Percentiles rank a stretch among this genome's conserved stretches.
phyloP scores from a whole-genome alignment of 2,329 filamentous ascomycete genomes.

The Penicillium corylophilum region DNA sequence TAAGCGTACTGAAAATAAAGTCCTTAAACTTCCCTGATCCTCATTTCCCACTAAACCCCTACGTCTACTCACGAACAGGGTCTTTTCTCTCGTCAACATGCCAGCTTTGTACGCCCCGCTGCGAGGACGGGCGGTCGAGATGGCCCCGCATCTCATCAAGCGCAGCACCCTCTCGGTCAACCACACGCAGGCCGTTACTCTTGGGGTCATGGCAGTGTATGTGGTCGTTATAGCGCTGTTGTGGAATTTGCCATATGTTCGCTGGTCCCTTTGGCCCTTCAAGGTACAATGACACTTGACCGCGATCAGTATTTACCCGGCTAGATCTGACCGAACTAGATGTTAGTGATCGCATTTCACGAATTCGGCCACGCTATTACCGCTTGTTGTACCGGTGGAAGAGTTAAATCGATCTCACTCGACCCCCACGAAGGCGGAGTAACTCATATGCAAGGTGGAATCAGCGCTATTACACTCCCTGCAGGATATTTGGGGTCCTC shows the following conservation, averaged over 20 bases:
- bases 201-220: constrained; percentile 70
- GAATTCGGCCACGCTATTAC: constrained; percentile 75
- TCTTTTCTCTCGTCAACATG: constrained; percentile 20
- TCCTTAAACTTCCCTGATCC: not conserved
- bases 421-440: constrained; percentile 76
- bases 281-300: constrained; percentile 55
- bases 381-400: constrained; percentile 69
- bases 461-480: constrained; percentile 68
- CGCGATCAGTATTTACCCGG: not conserved
- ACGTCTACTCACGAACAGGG: not conserved
- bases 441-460: constrained; percentile 73
- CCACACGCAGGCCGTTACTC: constrained; percentile 67
- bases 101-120: constrained; percentile 28
- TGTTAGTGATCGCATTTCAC: constrained; percentile 82
- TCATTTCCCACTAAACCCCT: not conserved
- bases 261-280: constrained; percentile 75
- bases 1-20: not conserved
- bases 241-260: constrained; percentile 78
- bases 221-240: constrained; percentile 71
- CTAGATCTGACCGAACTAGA: constrained; percentile 47
- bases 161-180: constrained; percentile 59
- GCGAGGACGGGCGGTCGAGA: constrained; percentile 20
- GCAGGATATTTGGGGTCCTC: constrained; percentile 77
- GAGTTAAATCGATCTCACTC: constrained; percentile 70
- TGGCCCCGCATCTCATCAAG: constrained; percentile 40